Base-by-base conservation (phyloP, 345 rosid species). In the Punica granatum region DNA sequence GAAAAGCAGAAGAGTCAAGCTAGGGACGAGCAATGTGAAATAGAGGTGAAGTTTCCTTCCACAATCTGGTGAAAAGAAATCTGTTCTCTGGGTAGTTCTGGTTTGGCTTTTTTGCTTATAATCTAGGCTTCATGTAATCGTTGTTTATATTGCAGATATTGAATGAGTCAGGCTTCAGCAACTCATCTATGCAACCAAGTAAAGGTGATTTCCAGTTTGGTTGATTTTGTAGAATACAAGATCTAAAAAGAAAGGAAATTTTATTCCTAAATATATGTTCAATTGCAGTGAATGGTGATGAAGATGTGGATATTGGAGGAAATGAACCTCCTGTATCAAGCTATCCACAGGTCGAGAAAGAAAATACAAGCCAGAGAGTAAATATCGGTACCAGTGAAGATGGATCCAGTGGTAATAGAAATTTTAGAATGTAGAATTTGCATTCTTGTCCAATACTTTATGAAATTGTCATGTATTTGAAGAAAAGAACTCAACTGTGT, bases 271-370 rank as follows among this genome's bases (percentile, higher is more conserved):
- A 64, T 25, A 4, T 64, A 34, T 75, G 60, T 80, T 74, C 69
- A 62, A 66, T 58, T 65, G 69, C 75, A 90, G 97, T 88, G 58
- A 84, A 85, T 80, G 85, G 76, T 31, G 95, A 85, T 73, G 99
- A 94, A 81, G 96, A 91, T 72, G 81, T 88, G 65, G 91, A 86
- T 75, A 82, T 85, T 46, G 95, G 96, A 71, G 96, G 92, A 14
- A 84, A 89, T 79, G 95, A 89, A 74, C 88, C 89, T 58, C 95
- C 91, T 41, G 79, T 84, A 54, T 86, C 89, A 36, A 81, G 85
- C 68, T 77, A 78, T 36, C 81, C 86, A 25, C 71, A 77, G 0
- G 72, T 77, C 39, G 83, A 83, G 75, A 78, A 82, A 58, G 88
- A 80, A 61, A 85, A 77, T 64, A 15, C 43, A 33, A 77, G 63